Conservation (phyloP, 257 asterid genomes). For the Solanum rostratum region DNA sequence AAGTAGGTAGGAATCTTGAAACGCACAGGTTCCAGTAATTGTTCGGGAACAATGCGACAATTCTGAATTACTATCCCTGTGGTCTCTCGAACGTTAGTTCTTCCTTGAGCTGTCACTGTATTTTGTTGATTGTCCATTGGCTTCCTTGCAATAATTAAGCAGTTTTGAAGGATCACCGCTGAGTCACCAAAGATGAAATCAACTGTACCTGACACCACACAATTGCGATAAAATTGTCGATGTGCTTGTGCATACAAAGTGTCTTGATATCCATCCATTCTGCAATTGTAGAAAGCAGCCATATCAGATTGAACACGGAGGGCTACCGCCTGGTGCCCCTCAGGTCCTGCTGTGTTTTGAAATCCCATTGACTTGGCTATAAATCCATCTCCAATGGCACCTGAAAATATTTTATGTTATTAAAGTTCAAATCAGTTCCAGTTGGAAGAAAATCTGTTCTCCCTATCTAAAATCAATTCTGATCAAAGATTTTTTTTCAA, state of each 20-base stretch:
- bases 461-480: too few species aligned
- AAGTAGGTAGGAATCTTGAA: conserved; percentile 20
- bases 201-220: conserved; percentile 33
- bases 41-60: conserved; percentile 27
- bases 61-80: conserved; percentile 31
- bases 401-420: not conserved
- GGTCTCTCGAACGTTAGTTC: conserved; percentile 8
- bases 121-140: conserved; percentile 36
- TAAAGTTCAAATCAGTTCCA: too few species aligned
- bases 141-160: conserved; percentile 26
- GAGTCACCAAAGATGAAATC: conserved; percentile 43
- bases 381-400: conserved; percentile 24
- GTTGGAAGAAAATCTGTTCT: too few species aligned
- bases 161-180: conserved; percentile 16
- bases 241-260: conserved; percentile 26
- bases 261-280: conserved; percentile 39
- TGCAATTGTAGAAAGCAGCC: conserved; percentile 34
- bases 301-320: conserved; percentile 29
- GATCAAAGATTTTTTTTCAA: too few species aligned
- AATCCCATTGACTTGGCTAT: conserved; percentile 36
- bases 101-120: conserved; percentile 32
- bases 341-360: conserved; percentile 32
- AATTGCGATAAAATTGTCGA: conserved; percentile 32
- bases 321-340: conserved; percentile 45
- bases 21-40: conserved; percentile 10